Conservation (phyloP, 1,284 basidiomycete genomes). For the Puccinia triticina region DNA sequence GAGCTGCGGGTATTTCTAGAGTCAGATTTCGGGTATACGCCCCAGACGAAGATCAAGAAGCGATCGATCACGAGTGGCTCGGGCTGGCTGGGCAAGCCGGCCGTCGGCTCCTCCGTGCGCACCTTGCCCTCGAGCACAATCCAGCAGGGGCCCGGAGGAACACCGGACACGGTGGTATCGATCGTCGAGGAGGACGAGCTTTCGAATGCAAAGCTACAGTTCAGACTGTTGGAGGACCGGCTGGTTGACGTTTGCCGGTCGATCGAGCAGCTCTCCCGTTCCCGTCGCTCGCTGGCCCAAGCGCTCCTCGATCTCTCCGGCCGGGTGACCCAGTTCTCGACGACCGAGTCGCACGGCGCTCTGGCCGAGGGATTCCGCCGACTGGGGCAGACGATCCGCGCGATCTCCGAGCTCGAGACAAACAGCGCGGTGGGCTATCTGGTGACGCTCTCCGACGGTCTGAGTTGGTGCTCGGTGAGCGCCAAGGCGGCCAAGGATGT, state of each 20-base stretch:
- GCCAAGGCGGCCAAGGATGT: conserved; percentile 80
- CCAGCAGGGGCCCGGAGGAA: background rate
- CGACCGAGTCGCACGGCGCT: conserved; percentile 79
- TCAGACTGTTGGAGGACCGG: conserved; percentile 70
- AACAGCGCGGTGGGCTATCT: conserved; percentile 71
- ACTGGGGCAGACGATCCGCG: conserved; percentile 71
- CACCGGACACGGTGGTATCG: conserved; percentile 40
- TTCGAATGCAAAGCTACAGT: conserved; percentile 46
- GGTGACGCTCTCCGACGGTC: conserved; percentile 83
- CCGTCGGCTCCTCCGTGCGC: background rate
- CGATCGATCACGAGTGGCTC: background rate
- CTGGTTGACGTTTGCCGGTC: conserved; percentile 85
- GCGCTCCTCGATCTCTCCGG: conserved; percentile 62
- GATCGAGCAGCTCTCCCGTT: conserved; percentile 76
- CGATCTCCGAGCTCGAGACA: conserved; percentile 34
- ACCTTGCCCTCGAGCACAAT: conserved; percentile 28
- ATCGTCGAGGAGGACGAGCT: conserved; percentile 51
- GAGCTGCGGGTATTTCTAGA: conserved; percentile 89
- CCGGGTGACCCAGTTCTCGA: conserved; percentile 81
- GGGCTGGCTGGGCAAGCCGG: background rate
- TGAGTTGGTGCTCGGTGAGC: conserved; percentile 90
- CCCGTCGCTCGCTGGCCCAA: conserved; percentile 59
- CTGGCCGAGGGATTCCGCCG: conserved; percentile 78
- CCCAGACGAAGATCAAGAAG: conserved; percentile 23
- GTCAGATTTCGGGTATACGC: conserved; percentile 76